These are phyloP conservation scores for Acanthochlamys bracteata DNA, from an alignment of 106 monocot genomes.

Conservation along the genomic window DNA sequence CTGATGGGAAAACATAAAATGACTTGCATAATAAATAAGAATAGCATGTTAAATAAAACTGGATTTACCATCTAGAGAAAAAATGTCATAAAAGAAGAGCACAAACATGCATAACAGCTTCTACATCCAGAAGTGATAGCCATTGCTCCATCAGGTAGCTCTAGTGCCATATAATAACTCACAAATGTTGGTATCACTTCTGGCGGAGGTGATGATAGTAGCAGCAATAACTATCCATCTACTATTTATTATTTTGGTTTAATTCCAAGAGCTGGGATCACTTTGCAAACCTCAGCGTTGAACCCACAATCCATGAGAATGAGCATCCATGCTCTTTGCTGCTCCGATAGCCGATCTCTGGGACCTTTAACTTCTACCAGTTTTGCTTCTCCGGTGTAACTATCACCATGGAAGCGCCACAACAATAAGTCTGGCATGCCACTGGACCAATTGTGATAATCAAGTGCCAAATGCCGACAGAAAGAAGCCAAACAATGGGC, in stretches of 20 bases:
- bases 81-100: no score
- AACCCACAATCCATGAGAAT: conserved; percentile 84
- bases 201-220: no score
- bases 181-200: no score
- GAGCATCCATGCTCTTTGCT: conserved; percentile 85
- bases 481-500: conserved; percentile 51
- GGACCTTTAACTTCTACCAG: conserved; percentile 96
- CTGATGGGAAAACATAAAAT: no score
- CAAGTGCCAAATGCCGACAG: conserved; percentile 54
- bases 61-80: no score
- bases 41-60: no score
- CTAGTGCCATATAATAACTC: no score
- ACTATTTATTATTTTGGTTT: conserved; percentile 3
- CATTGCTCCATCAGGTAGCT: no score
- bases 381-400: conserved; percentile 55
- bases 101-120: no score
- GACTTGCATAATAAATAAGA: no score
- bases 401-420: conserved; percentile 72
- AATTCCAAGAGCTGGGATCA: conserved; percentile 30
- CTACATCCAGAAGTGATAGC: no score
- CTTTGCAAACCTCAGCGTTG: conserved; percentile 73
- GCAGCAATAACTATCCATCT: no score
- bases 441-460: conserved; percentile 81
- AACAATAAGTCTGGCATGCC: conserved; percentile 91
- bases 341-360: conserved; percentile 79